These are phyloP conservation scores for Penicillium sp. DNA, from an alignment of 2,329 filamentous ascomycete species.

Conservation along the genomic window DNA sequence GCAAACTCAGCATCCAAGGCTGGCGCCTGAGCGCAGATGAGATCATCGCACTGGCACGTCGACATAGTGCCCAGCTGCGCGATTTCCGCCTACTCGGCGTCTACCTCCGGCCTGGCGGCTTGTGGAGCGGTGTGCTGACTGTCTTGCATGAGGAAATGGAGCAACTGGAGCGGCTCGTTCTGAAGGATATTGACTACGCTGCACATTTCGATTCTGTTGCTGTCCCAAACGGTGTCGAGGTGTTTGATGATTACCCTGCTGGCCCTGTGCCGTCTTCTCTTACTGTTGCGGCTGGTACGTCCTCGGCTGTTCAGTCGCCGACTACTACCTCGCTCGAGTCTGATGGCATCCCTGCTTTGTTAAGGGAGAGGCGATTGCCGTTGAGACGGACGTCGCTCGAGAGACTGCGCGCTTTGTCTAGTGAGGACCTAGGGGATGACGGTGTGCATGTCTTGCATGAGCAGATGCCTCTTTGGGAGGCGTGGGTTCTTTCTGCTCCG, in stretches of 20 bases:
- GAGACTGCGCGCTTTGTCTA: constrained; percentile 26
- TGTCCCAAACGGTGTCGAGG: constrained; percentile 17
- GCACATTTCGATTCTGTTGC: constrained; percentile 50
- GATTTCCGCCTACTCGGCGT: constrained; percentile 60
- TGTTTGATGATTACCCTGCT: constrained; percentile 11
- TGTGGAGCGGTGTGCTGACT: constrained; percentile 60
- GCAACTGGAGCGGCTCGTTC: constrained; percentile 59
- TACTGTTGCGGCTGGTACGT: constrained; percentile 19
- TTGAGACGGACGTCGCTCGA: constrained; percentile 20
- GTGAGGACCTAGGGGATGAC: constrained; percentile 38
- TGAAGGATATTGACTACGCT: constrained; percentile 61
- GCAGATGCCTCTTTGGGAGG: constrained; percentile 38
- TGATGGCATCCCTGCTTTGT: neutral
- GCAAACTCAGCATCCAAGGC: constrained; percentile 63
- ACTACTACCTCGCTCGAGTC: neutral
- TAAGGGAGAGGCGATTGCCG: constrained; percentile 2
- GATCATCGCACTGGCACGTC: constrained; percentile 55
- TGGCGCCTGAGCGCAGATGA: constrained; percentile 62
- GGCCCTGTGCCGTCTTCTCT: constrained; percentile 12
- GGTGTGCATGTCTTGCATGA: constrained; percentile 33
- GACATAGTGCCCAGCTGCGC: constrained; percentile 56
- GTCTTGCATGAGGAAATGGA: constrained; percentile 57
- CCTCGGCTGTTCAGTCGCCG: neutral
- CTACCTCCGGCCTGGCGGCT: constrained; percentile 57
- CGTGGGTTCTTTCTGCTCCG: constrained; percentile 36